A percentile compares a stretch with the other conserved stretches of the same genome.
Conservation (phyloP, 345 rosid genomes). For the Salix caprea region DNA sequence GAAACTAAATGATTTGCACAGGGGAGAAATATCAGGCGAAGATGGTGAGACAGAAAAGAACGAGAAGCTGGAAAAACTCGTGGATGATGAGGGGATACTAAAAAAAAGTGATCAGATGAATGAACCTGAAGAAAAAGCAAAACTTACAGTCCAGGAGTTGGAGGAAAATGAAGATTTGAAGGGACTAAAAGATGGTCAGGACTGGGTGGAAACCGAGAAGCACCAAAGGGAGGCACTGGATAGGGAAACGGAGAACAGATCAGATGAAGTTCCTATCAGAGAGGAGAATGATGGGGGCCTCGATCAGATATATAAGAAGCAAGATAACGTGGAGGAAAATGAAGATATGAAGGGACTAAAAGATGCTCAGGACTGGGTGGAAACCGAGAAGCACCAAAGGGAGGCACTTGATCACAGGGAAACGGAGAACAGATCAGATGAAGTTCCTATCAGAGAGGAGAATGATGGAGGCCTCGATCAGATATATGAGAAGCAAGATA, state of each 20-base stretch:
- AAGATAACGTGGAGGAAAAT: constrained; percentile 19
- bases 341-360: constrained; percentile 8
- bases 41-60: constrained; percentile 10
- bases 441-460: constrained; percentile 22
- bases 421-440: constrained; percentile 16
- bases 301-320: constrained; percentile 14
- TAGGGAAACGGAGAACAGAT: constrained; percentile 20
- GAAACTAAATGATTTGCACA: constrained; percentile 7
- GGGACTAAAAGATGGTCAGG: constrained; percentile 10
- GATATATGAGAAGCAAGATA: constrained; percentile 16
- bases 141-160: constrained; percentile 24
- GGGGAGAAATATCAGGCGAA: constrained; percentile 13
- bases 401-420: constrained; percentile 22
- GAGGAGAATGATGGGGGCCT: constrained; percentile 20
- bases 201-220: constrained; percentile 9
- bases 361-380: constrained; percentile 10
- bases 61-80: constrained; percentile 7
- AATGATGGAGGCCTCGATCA: constrained; percentile 18
- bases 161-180: constrained; percentile 13
- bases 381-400: constrained; percentile 12
- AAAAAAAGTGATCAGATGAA: constrained; percentile 9
- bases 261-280: constrained; percentile 15
- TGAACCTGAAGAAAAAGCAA: constrained; percentile 2
- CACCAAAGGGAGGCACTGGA: constrained; percentile 15
- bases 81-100: constrained; percentile 12